Base-by-base conservation (phyloP, 805 yeast species). In the Teunomyces kruisii region DNA sequence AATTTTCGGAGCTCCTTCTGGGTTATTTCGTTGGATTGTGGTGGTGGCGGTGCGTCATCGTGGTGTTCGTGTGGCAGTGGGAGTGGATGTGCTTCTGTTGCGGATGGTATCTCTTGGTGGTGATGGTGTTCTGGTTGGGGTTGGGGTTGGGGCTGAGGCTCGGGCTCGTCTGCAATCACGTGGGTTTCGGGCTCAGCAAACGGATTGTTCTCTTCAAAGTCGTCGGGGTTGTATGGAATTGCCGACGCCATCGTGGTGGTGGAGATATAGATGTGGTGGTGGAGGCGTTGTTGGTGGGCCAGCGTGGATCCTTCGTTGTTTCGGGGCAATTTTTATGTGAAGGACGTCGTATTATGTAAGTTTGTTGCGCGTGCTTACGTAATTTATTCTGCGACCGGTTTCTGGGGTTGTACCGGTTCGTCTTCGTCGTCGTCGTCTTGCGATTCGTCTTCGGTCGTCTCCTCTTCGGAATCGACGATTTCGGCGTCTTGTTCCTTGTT, bases 131-230 rank as follows among this genome's bases (percentile, higher is more conserved):
- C 40, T 13, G 32, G 32, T 30, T 42, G 43, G 30, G 33, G 28
- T 27, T 32, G 32, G 6, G 36, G 32, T 30, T 42, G 43, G 27
- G 35, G 28, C 22, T 32, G 32, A 6, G 36, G 15, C 28, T 22
- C 42, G 4, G 35, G 15, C 24, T 36, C 4, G 17, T 28, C 28
- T 29, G 29, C 32, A 6, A 28, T 33, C 7, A 44, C 31, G 19
- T 42, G 43, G 32, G 49, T 47, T 9, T 44, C 46, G 32, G 72
- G 73, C 42, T 68, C 73, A 0, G 72, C 61, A 49, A 69, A 67
- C 14, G 76, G 75, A 48, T 70, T 72, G 51, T 72, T 72, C 48
- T 72, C 62, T 40, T 72, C 77, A 39, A 68, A 69, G 37, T 70
- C 76, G 15, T 49, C 50, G 9, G 47, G 50, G 16, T 41, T 43